Conservation (phyloP, 306 rosid genomes). For the Castanea sativa region DNA sequence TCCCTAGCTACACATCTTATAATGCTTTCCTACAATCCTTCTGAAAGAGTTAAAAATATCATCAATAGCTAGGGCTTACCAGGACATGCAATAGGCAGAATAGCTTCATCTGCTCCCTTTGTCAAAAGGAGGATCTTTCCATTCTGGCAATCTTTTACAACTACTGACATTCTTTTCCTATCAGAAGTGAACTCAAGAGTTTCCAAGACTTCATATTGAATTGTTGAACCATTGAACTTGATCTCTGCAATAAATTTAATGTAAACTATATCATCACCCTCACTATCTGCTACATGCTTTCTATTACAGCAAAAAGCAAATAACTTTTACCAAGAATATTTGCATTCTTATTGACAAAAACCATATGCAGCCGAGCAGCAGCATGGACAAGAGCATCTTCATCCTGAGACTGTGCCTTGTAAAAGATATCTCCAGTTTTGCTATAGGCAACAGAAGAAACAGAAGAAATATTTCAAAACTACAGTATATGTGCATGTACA, state of each 20-base stretch:
- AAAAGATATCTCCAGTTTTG: constrained; percentile 80
- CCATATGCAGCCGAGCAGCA: constrained; percentile 84
- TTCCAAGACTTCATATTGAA: constrained; percentile 83
- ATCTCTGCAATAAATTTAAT: constrained; percentile 62
- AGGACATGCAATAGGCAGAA: constrained; percentile 70
- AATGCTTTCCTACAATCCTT: constrained; percentile 3
- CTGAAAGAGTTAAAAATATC: constrained; percentile 11
- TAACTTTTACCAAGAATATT: constrained; percentile 59
- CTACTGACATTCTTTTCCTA: constrained; percentile 96
- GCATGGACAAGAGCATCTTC: constrained; percentile 98
- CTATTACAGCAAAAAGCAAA: constrained; percentile 25
- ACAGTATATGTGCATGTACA: background rate
- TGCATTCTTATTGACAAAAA: constrained; percentile 69
- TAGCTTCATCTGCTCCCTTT: constrained; percentile 97
- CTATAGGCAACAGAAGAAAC: constrained; percentile 41
- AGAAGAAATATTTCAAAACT: constrained; percentile 25
- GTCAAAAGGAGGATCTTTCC: constrained; percentile 83
- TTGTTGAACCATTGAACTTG: constrained; percentile 64
- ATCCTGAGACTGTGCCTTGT: constrained; percentile 98
- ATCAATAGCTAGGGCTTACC: constrained; percentile 43
- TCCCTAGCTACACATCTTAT: background rate
- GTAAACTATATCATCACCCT: constrained; percentile 21
- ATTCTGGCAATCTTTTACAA: constrained; percentile 79
- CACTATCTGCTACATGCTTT: constrained; percentile 19
- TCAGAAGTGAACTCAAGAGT: constrained; percentile 95